These are phyloP conservation scores for Alternaria dauci DNA, from an alignment of 2,329 filamentous ascomycete species.

Conservation along the genomic window DNA sequence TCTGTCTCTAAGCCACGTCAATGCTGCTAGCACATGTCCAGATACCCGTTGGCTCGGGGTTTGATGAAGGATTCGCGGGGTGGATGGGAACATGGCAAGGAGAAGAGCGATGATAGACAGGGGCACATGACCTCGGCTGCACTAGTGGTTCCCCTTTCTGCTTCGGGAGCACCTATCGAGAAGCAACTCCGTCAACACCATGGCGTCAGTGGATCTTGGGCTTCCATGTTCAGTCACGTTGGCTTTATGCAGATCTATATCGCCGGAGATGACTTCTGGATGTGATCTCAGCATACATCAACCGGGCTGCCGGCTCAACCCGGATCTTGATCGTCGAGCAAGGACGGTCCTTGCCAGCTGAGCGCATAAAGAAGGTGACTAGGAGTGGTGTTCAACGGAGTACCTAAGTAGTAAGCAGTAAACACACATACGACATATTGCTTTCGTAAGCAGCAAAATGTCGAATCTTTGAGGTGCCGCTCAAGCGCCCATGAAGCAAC, in stretches of 20 bases:
- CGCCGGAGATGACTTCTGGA: conserved; percentile 8
- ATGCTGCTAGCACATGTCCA: neutral
- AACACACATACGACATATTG: neutral
- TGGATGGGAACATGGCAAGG: neutral
- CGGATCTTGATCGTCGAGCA: conserved; percentile 45
- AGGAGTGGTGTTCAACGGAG: neutral
- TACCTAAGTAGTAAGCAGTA: neutral
- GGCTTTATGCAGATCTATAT: conserved; percentile 10
- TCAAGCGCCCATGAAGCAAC: conserved; percentile 1
- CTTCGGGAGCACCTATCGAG: conserved; percentile 7
- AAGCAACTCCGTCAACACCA: conserved; percentile 9
- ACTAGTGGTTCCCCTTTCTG: conserved; percentile 23
- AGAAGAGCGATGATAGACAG: conserved; percentile 1
- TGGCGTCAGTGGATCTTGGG: neutral
- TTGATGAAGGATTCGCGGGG: neutral
- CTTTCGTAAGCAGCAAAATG: neutral
- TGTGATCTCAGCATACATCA: conserved; percentile 10
- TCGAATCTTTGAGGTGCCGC: neutral
- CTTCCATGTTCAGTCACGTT: conserved; percentile 6
- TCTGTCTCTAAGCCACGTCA: neutral
- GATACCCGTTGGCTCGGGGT: neutral
- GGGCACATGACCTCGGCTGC: conserved; percentile 14
- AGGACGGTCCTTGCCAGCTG: neutral
- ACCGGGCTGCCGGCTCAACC: conserved; percentile 4
- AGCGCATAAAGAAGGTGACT: neutral